A percentile compares a stretch with the other conserved stretches of the same genome.
Conservation (phyloP, 371 early-diverging fungal species). For the Mortierella sp. region DNA sequence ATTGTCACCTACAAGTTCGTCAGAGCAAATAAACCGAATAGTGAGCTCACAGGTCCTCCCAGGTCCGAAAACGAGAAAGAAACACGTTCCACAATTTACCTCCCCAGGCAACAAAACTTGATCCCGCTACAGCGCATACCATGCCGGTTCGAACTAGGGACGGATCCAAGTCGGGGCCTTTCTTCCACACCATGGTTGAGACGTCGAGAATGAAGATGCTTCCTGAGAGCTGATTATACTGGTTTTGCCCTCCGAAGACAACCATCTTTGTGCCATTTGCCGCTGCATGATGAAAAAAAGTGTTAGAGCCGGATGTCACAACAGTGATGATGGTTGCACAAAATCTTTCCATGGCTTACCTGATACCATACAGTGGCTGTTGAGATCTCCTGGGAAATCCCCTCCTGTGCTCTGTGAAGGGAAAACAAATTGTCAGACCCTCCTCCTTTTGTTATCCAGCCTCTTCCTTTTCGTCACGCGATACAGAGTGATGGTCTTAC, state of each 20-base stretch:
- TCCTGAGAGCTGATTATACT: neutral
- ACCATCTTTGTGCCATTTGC: slow-evolving; percentile 19
- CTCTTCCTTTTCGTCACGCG: too few species aligned
- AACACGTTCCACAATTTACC: neutral
- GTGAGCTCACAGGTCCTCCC: too few species aligned
- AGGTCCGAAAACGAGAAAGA: neutral
- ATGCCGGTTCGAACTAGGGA: neutral
- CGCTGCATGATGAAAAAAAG: neutral
- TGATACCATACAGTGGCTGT: slow-evolving; percentile 11
- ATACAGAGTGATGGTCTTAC: too few species aligned
- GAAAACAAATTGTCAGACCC: neutral
- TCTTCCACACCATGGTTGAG: slow-evolving; percentile 10
- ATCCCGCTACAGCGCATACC: slow-evolving; percentile 11
- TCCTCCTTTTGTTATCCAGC: too few species aligned
- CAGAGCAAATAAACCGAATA: too few species aligned
- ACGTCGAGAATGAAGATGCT: slow-evolving; percentile 12
- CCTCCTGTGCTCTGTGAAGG: neutral
- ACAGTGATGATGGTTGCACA: too few species aligned
- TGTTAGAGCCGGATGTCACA: too few species aligned
- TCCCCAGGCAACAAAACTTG: slow-evolving; percentile 21
- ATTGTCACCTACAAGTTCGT: neutral
- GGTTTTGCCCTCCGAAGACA: slow-evolving; percentile 9
- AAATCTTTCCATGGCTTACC: slow-evolving; percentile 1
- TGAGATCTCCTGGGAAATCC: neutral
- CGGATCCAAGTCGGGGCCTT: neutral